phyloP scores from a whole-genome alignment of 768 basidiomycete genomes.

The Boletus rubescentipes region DNA sequence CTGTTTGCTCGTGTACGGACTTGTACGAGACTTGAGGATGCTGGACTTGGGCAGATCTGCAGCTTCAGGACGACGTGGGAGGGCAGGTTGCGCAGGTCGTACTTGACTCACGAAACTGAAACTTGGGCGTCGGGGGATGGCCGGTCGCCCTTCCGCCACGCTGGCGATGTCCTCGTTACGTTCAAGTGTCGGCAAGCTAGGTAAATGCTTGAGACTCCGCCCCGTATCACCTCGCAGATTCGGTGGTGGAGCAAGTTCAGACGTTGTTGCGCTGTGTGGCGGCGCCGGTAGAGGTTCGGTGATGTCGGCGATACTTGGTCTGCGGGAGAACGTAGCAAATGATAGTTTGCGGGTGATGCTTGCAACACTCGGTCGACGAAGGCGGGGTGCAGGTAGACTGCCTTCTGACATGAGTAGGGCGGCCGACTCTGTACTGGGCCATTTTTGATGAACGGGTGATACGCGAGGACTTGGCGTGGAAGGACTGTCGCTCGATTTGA shows the following conservation, averaged over 20 bases:
- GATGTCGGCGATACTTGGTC: slow-evolving; percentile 25
- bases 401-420: slow-evolving; percentile 4
- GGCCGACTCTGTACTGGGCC: slow-evolving; percentile 24
- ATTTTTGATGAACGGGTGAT: slow-evolving; percentile 18
- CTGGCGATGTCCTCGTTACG: not conserved
- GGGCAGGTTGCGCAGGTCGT: not conserved
- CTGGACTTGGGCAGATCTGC: slow-evolving; percentile 10
- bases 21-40: slow-evolving; percentile 16
- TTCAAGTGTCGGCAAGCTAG: slow-evolving; percentile 23
- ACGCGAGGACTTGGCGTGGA: slow-evolving; percentile 22
- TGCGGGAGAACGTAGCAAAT: slow-evolving; percentile 29
- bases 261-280: slow-evolving; percentile 12
- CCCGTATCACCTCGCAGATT: slow-evolving; percentile 9
- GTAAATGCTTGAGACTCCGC: slow-evolving; percentile 23
- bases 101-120: slow-evolving; percentile 1
- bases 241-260: slow-evolving; percentile 20
- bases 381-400: slow-evolving; percentile 3
- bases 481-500: slow-evolving; percentile 10
- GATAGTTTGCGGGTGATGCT: slow-evolving; percentile 34
- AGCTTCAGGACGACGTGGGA: slow-evolving; percentile 4
- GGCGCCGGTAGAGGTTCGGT: slow-evolving; percentile 18
- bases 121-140: slow-evolving; percentile 16
- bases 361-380: slow-evolving; percentile 28
- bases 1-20: slow-evolving; percentile 6
- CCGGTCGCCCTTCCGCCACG: not conserved